phyloP scores from a whole-genome alignment of 1,139 yeast species.

The Magnusiomyces tetraspermus region DNA sequence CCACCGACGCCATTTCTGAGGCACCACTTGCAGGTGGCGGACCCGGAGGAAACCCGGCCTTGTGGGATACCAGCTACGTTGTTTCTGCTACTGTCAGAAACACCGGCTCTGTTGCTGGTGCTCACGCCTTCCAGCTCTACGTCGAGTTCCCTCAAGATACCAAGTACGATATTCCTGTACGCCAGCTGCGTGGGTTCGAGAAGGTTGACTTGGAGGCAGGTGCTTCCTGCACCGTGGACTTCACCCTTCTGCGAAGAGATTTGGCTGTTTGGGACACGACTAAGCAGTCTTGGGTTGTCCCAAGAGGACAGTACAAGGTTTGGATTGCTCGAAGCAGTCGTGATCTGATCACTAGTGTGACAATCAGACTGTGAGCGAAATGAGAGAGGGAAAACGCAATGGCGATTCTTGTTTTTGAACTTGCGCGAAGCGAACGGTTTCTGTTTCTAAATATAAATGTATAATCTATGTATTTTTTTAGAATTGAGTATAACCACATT shows the following conservation, averaged over 20 bases:
- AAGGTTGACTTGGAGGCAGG: constrained; percentile 45
- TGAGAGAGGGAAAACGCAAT: too few species aligned
- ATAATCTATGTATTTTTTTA: too few species aligned
- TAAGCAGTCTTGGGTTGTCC: constrained; percentile 53
- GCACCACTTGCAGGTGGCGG: constrained; percentile 48
- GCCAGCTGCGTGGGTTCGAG: constrained; percentile 50
- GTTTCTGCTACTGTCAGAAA: constrained; percentile 44
- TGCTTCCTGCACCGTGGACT: constrained; percentile 34
- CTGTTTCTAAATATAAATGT: too few species aligned
- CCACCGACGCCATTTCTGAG: constrained; percentile 38
- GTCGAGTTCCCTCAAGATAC: constrained; percentile 43
- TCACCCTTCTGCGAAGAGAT: constrained; percentile 46
- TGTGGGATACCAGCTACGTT: constrained; percentile 40
- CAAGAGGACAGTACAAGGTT: constrained; percentile 47
- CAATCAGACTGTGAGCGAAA: background rate
- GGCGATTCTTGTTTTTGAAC: too few species aligned
- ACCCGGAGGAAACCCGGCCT: constrained; percentile 43
- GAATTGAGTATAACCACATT: too few species aligned
- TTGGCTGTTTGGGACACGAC: constrained; percentile 51
- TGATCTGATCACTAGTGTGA: constrained; percentile 19
- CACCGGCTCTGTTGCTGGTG: constrained; percentile 44
- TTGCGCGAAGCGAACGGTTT: too few species aligned
- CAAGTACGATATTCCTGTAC: constrained; percentile 39
- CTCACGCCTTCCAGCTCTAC: constrained; percentile 49
- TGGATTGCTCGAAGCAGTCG: constrained; percentile 48